phyloP scores from a whole-genome alignment of 306 rosid species.

The Acacia acuminata region DNA sequence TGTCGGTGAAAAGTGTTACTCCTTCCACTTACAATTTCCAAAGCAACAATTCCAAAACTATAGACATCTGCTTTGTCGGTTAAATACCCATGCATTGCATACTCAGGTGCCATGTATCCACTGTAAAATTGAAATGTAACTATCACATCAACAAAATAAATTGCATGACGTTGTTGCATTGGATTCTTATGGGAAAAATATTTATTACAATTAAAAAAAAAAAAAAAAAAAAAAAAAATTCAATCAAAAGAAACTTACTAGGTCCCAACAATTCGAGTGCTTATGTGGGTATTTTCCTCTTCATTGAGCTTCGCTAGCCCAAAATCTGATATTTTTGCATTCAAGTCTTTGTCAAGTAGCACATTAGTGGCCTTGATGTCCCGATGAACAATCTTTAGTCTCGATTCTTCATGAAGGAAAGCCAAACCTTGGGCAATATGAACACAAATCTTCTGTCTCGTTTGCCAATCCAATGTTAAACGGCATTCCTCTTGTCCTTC shows the following conservation, averaged over 20 bases:
- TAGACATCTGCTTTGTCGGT: slow-evolving; percentile 67
- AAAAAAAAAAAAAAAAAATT: background rate
- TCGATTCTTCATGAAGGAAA: slow-evolving; percentile 69
- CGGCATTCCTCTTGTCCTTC: slow-evolving; percentile 30
- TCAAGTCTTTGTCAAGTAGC: slow-evolving; percentile 59
- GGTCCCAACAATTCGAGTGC: slow-evolving; percentile 60
- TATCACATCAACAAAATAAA: background rate
- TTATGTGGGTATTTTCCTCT: slow-evolving; percentile 59
- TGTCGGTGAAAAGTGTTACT: slow-evolving; percentile 41
- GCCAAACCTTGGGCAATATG: slow-evolving; percentile 67
- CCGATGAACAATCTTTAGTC: slow-evolving; percentile 68
- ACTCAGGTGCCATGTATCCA: slow-evolving; percentile 50
- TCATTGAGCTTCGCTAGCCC: slow-evolving; percentile 69
- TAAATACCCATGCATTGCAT: slow-evolving; percentile 56
- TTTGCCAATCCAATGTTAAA: slow-evolving; percentile 50
- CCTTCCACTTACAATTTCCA: slow-evolving; percentile 56
- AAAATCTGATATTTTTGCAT: slow-evolving; percentile 66
- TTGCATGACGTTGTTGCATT: background rate
- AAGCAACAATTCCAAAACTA: slow-evolving; percentile 53
- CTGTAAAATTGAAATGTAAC: slow-evolving; percentile 17
- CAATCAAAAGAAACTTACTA: slow-evolving; percentile 34
- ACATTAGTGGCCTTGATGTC: slow-evolving; percentile 73
- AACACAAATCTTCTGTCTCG: slow-evolving; percentile 58
- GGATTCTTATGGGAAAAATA: background rate
- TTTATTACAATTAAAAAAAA: background rate